Evolutionary conservation across 495 filamentous ascomycete species (phyloP).

Genomic region (Tricharina praecox): DNA sequence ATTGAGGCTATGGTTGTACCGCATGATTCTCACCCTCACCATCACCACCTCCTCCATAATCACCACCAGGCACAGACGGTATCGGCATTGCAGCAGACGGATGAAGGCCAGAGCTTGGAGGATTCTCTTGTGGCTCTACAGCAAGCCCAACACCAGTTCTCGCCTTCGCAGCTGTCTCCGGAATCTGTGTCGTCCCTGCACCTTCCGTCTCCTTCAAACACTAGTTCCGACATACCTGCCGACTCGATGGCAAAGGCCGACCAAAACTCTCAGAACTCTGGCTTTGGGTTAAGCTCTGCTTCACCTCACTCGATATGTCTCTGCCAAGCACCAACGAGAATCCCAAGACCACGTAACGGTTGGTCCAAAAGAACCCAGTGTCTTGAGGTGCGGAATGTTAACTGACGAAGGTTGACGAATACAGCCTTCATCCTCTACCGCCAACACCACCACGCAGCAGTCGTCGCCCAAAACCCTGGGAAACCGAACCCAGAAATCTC

Average conservation of each 20-base stretch:
- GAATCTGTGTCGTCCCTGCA: no score
- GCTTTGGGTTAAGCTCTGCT: slow-evolving; percentile 19
- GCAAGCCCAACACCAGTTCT: no score
- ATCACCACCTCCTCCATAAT: no score
- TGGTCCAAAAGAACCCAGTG: slow-evolving; percentile 36
- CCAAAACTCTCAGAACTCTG: slow-evolving; percentile 6
- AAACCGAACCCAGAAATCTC: slow-evolving; percentile 94
- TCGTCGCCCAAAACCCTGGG: slow-evolving; percentile 68
- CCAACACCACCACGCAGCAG: slow-evolving; percentile 71
- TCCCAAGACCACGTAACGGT: slow-evolving; percentile 92
- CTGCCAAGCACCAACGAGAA: slow-evolving; percentile 83
- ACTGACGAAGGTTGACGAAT: slow-evolving; percentile 2
- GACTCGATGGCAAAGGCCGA: background rate
- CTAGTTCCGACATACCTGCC: background rate
- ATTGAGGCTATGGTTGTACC: slow-evolving; percentile 20
- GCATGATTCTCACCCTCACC: no score
- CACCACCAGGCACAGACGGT: slow-evolving; percentile 23
- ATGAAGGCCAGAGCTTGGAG: slow-evolving; percentile 12
- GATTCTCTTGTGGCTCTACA: no score
- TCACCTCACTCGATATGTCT: slow-evolving; percentile 50
- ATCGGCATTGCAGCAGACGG: slow-evolving; percentile 22
- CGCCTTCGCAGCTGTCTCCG: no score
- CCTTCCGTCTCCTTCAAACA: no score
- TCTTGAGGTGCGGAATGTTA: background rate
- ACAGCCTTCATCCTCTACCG: slow-evolving; percentile 95